Conservation (phyloP, 2,329 filamentous ascomycete genomes). For the Neofusicoccum ribis region DNA sequence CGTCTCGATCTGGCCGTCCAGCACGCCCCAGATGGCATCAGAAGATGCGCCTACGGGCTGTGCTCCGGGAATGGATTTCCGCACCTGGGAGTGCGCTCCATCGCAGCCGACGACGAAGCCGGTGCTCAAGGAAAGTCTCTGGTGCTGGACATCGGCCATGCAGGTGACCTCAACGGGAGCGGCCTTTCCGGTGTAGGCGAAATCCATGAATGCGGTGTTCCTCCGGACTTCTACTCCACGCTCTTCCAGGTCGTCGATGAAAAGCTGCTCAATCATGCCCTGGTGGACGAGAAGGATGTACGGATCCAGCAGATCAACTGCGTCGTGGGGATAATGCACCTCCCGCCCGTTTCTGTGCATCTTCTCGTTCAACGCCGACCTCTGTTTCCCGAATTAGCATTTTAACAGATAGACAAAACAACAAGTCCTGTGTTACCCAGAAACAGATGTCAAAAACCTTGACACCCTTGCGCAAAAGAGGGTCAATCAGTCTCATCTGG, state of each 20-base stretch:
- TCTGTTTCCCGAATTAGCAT: slow-evolving; percentile 25
- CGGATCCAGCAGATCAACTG: slow-evolving; percentile 53
- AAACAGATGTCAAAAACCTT: slow-evolving; percentile 74
- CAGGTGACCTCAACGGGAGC: slow-evolving; percentile 46
- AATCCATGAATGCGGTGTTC: slow-evolving; percentile 62
- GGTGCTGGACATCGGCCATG: slow-evolving; percentile 39
- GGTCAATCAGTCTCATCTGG: slow-evolving; percentile 71
- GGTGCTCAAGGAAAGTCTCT: slow-evolving; percentile 50
- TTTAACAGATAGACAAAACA: not conserved
- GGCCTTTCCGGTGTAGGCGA: slow-evolving; percentile 41
- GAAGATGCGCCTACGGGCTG: slow-evolving; percentile 49
- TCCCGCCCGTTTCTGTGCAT: slow-evolving; percentile 65
- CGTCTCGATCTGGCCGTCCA: slow-evolving; percentile 70
- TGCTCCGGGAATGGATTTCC: slow-evolving; percentile 55
- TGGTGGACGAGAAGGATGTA: slow-evolving; percentile 64
- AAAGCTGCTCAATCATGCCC: slow-evolving; percentile 71
- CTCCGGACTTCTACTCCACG: slow-evolving; percentile 64
- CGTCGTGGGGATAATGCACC: slow-evolving; percentile 61
- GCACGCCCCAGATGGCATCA: slow-evolving; percentile 68
- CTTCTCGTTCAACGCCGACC: slow-evolving; percentile 37
- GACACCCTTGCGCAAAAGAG: slow-evolving; percentile 65
- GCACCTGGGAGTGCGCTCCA: slow-evolving; percentile 70
- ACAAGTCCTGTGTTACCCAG: slow-evolving; percentile 51
- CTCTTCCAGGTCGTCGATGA: slow-evolving; percentile 68
- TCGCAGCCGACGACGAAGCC: slow-evolving; percentile 72